These are phyloP conservation scores for Monilinia polystroma DNA, from an alignment of 2,329 filamentous ascomycete genomes.

Conservation along the genomic window DNA sequence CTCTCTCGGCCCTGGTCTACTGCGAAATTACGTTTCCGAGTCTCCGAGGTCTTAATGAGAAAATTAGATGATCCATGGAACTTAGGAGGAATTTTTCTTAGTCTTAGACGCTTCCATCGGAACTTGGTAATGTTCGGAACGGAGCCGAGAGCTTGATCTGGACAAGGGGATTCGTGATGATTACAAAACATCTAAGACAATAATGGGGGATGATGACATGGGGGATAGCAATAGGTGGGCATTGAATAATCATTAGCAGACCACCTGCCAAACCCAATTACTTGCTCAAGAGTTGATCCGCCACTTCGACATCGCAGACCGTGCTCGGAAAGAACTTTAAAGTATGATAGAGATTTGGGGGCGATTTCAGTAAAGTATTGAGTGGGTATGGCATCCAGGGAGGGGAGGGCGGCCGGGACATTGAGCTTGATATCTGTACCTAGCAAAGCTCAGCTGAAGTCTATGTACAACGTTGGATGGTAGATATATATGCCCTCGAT, in stretches of 20 bases:
- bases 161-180: not conserved
- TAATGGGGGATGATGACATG: not conserved
- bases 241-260: not conserved
- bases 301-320: not conserved
- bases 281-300: slow-evolving; percentile 14
- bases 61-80: not conserved
- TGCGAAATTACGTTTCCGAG: slow-evolving; percentile 11
- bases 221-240: not conserved
- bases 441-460: slow-evolving; percentile 10
- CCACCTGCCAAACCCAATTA: slow-evolving; percentile 6
- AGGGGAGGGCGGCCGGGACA: slow-evolving; percentile 10
- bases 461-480: slow-evolving; percentile 12
- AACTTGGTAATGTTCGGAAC: slow-evolving; percentile 2
- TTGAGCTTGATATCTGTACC: slow-evolving; percentile 16
- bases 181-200: slow-evolving; percentile 14
- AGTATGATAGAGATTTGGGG: slow-evolving; percentile 12
- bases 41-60: not conserved
- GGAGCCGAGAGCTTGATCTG: slow-evolving; percentile 11
- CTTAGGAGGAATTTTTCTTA: not conserved
- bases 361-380: not conserved
- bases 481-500: slow-evolving; percentile 3
- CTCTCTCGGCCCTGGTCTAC: not conserved
- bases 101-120: slow-evolving; percentile 1
- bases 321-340: slow-evolving; percentile 10
- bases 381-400: not conserved